Percentiles rank a stretch among this genome's conserved stretches.
phyloP scores from a whole-genome alignment of 176 grass and related monocot genomes.

The Otatea glauca region DNA sequence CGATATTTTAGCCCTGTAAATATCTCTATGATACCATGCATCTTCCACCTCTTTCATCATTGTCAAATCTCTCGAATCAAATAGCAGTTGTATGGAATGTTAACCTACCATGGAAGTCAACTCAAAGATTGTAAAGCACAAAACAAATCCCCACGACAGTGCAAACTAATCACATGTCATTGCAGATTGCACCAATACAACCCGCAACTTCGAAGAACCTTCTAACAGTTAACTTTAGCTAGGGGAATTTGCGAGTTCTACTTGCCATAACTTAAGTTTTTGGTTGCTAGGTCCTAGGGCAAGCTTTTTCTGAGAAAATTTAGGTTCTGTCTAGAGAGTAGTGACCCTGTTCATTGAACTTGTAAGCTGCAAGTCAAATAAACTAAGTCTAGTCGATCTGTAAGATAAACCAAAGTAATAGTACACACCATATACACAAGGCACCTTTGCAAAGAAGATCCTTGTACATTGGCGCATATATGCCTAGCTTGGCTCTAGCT shows the following conservation, averaged over 20 bases:
- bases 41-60: background rate
- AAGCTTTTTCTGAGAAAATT: background rate
- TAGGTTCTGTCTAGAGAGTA: background rate
- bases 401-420: background rate
- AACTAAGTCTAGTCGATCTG: background rate
- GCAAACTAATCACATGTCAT: background rate
- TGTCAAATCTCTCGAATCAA: slow-evolving; percentile 35
- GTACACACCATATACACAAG: background rate
- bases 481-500: background rate
- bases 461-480: background rate
- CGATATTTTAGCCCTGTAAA: too few relatives aligned
- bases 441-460: background rate
- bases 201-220: background rate
- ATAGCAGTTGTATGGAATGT: slow-evolving; percentile 37
- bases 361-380: background rate
- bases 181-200: background rate
- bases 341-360: background rate
- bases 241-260: background rate
- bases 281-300: background rate
- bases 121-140: background rate
- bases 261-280: background rate
- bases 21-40: background rate
- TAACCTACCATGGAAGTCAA: slow-evolving; percentile 44
- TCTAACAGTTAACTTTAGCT: background rate
- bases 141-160: background rate